These are phyloP conservation scores for Vigna reflexopilosa DNA, from an alignment of 306 rosid genomes.

Conservation along the genomic window DNA sequence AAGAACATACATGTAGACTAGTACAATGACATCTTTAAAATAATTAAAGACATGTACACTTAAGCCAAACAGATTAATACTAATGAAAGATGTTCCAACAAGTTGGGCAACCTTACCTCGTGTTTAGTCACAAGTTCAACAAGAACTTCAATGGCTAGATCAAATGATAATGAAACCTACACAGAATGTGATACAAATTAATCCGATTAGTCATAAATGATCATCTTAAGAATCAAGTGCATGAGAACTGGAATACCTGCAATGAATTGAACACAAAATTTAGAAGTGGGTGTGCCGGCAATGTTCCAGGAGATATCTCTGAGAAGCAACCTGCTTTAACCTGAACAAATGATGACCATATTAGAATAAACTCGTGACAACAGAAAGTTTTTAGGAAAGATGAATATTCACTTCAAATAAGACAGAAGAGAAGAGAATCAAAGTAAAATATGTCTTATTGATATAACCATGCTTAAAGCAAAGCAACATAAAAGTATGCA, in stretches of 20 bases:
- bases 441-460: slow-evolving; percentile 31
- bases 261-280: slow-evolving; percentile 83
- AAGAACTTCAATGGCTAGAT: slow-evolving; percentile 95
- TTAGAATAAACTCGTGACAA: slow-evolving; percentile 29
- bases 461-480: background rate
- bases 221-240: slow-evolving; percentile 37
- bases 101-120: slow-evolving; percentile 71
- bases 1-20: slow-evolving; percentile 12
- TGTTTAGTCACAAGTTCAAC: slow-evolving; percentile 86
- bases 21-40: slow-evolving; percentile 21
- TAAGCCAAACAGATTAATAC: slow-evolving; percentile 31
- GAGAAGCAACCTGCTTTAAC: slow-evolving; percentile 97
- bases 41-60: slow-evolving; percentile 19
- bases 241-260: slow-evolving; percentile 63
- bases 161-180: slow-evolving; percentile 81
- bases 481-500: slow-evolving; percentile 25
- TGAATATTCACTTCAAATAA: slow-evolving; percentile 28
- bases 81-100: slow-evolving; percentile 21
- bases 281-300: slow-evolving; percentile 87
- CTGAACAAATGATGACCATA: slow-evolving; percentile 56
- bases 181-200: slow-evolving; percentile 42
- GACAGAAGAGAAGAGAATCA: slow-evolving; percentile 21
- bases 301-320: slow-evolving; percentile 77
- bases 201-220: slow-evolving; percentile 24
- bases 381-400: slow-evolving; percentile 15